Percentiles rank a stretch among this genome's conserved stretches.
phyloP scores from a whole-genome alignment of 352 stramenopile genomes.

The Globisporangium uncinulatum region DNA sequence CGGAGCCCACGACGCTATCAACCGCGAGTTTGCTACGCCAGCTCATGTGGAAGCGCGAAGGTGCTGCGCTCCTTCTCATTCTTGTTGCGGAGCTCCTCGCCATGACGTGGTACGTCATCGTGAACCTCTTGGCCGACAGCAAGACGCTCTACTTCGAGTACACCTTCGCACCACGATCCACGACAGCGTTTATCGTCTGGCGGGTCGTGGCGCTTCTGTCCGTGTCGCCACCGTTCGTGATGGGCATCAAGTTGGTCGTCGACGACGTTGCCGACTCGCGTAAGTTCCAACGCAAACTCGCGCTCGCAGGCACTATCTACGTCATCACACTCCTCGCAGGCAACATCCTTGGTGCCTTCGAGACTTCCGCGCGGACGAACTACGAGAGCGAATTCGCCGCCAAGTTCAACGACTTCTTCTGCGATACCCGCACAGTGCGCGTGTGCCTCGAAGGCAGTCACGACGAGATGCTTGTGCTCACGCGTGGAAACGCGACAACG shows the following conservation, averaged over 20 bases:
- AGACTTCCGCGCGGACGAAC: not conserved
- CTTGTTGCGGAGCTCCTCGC: not conserved
- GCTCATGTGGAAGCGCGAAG: not conserved
- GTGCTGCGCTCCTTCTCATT: not conserved
- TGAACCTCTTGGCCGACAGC: not conserved
- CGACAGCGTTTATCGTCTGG: not conserved
- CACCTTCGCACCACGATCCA: not conserved
- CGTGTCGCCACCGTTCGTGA: not conserved
- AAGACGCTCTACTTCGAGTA: not conserved
- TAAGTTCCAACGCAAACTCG: constrained; percentile 14
- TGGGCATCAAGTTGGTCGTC: no score
- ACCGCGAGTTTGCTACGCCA: not conserved
- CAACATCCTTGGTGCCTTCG: not conserved
- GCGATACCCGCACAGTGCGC: constrained; percentile 3
- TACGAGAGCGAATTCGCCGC: not conserved
- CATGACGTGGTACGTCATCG: not conserved
- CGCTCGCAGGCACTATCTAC: constrained; percentile 55
- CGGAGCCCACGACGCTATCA: not conserved
- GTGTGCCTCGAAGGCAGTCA: not conserved
- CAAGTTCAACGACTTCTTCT: constrained; percentile 11
- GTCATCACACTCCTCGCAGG: not conserved
- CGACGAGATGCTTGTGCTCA: not conserved
- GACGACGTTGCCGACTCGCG: no score
- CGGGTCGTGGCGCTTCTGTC: constrained; percentile 3
- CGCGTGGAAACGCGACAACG: not conserved